Conservation (phyloP, 805 yeast species). For the Dipodascopsis uninucleata region DNA sequence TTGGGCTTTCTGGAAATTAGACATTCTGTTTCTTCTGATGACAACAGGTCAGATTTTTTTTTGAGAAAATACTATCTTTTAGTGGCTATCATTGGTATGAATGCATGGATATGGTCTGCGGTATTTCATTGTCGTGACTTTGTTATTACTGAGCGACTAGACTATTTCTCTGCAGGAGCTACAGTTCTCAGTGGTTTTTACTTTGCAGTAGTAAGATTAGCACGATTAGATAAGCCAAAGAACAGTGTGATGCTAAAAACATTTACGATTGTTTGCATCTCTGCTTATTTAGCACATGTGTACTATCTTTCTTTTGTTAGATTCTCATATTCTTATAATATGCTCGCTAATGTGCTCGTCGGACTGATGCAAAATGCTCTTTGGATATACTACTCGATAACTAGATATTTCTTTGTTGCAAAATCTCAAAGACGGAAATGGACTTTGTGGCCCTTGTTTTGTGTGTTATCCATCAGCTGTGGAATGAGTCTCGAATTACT, state of each 20-base stretch:
- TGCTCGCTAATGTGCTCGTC: constrained; percentile 78
- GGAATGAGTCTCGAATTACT: constrained; percentile 90
- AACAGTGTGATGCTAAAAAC: constrained; percentile 34
- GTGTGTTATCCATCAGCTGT: constrained; percentile 51
- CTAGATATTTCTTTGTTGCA: constrained; percentile 5
- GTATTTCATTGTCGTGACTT: constrained; percentile 87
- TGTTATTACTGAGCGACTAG: constrained; percentile 73
- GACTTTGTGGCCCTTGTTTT: constrained; percentile 50
- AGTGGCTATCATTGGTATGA: constrained; percentile 62
- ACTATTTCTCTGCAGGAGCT: constrained; percentile 89
- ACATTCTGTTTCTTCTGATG: constrained; percentile 11
- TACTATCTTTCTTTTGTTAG: constrained; percentile 56
- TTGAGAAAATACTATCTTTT: constrained; percentile 40
- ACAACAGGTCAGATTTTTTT: constrained; percentile 27
- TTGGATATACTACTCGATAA: constrained; percentile 44
- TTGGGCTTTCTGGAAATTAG: constrained; percentile 33
- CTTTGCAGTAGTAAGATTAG: constrained; percentile 57
- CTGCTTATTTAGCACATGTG: constrained; percentile 62
- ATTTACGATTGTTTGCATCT: constrained; percentile 44
- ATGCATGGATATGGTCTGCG: constrained; percentile 85
- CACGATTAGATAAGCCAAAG: constrained; percentile 49
- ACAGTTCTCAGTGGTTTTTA: constrained; percentile 80
- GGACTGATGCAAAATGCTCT: constrained; percentile 71
- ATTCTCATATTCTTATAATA: constrained; percentile 92
- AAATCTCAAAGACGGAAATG: constrained; percentile 30